Conservation (phyloP, 2,329 filamentous ascomycete genomes). For the Metarhizium sp. region DNA sequence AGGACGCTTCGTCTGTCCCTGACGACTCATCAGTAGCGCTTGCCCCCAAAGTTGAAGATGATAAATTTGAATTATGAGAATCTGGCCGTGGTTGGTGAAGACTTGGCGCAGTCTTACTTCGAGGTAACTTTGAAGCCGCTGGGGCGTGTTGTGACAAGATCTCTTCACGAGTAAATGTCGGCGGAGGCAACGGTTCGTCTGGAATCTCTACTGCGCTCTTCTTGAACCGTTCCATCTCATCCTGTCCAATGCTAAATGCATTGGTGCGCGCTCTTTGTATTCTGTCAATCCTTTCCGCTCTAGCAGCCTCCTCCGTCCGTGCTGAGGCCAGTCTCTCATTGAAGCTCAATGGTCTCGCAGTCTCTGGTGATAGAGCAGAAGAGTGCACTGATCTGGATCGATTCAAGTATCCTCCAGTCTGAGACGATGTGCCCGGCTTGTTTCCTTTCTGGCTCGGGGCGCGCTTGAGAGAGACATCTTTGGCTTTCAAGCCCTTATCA, state of each 20-base stretch:
- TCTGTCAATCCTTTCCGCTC: conserved; percentile 40
- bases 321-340: conserved; percentile 77
- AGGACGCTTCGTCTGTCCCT: conserved; percentile 36
- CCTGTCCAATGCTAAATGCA: conserved; percentile 46
- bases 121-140: conserved; percentile 21
- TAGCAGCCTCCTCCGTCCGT: conserved; percentile 43
- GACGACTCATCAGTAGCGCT: conserved; percentile 8
- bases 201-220: conserved; percentile 45
- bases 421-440: conserved; percentile 10
- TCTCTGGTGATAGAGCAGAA: conserved; percentile 15
- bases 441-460: conserved; percentile 40
- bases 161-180: conserved; percentile 55
- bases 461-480: conserved; percentile 76
- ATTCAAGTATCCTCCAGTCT: conserved; percentile 32
- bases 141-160: conserved; percentile 31
- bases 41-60: conserved; percentile 1
- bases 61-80: conserved; percentile 11
- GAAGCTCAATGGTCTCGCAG: conserved; percentile 50
- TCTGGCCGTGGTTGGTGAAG: conserved; percentile 10
- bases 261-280: conserved; percentile 44
- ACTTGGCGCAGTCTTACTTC: conserved; percentile 34
- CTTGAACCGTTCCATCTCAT: conserved; percentile 53
- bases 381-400: conserved; percentile 31
- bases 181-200: conserved; percentile 34
- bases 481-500: conserved; percentile 73